Base-by-base conservation (phyloP, 1,139 yeast genomes). In the Pichia sp. region DNA sequence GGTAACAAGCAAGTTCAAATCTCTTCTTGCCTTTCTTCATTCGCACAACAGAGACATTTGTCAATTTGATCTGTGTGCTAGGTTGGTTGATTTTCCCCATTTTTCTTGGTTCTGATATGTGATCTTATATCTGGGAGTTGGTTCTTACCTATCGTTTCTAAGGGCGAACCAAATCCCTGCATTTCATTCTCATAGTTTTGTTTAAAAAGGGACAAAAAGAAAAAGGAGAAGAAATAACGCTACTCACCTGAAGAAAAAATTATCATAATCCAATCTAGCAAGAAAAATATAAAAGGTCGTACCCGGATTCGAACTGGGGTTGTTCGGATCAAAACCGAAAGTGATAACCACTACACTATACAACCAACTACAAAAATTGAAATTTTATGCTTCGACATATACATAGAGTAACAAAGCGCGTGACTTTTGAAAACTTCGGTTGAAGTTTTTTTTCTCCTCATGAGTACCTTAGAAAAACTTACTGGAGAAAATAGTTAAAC, bases 241-340 rank as follows among this genome's bases (percentile, higher is more conserved):
- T 16, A 38, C 34, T 19, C 23, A 2, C 3, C 23, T 19, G 3
- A 19, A 19, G 3, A 19, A 31, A 31, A 31, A 31, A 31, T 31
- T 31, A 8, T 3, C 34, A 31, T 31, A 31, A 31, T 19, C 23
- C 23, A 19, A 31, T 8, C 8, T 3, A 8, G 11, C 34, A 8
- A 11, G 11, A 46, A 30, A 50, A 36, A 47, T n/a, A 50, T 53
- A 15, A 50, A 30, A 84, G 90, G 90, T 85, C 90, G 84, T 82
- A 82, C 90, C 90, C 90, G 90, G 92, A 84, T 84, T 85, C 92
- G 92, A 86, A 85, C 92, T 86, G 92, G 90, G 90, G 93, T 86
- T 83, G 82, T 78, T 75, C 84, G 90, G 90, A 84, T 78, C 83
- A 79, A 77, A 79, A 79, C 82, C 83, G 81, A 78, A 74, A 74